Conservation (phyloP, 164 flowering plant genomes). For the Magnolia sinica region DNA sequence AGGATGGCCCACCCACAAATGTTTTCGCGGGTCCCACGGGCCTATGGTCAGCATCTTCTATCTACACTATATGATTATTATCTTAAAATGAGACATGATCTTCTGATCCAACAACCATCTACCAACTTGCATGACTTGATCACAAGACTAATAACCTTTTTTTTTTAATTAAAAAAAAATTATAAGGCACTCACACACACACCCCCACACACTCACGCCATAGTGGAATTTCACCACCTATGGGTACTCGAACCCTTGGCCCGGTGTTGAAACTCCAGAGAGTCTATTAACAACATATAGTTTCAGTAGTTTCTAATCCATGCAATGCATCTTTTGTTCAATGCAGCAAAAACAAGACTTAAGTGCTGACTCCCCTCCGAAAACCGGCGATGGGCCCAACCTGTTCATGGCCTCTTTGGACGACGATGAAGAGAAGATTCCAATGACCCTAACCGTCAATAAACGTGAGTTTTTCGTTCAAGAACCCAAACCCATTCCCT, state of each 20-base stretch:
- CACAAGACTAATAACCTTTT: background rate
- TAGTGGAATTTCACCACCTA: too few relatives aligned
- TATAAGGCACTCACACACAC: too few relatives aligned
- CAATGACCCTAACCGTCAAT: constrained; percentile 34
- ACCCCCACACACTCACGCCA: too few relatives aligned
- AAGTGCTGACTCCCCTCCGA: constrained; percentile 24
- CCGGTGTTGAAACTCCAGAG: too few relatives aligned
- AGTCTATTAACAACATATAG: background rate
- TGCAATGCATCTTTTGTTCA: background rate
- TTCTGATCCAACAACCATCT: too few relatives aligned
- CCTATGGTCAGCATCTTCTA: too few relatives aligned
- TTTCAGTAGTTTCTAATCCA: background rate
- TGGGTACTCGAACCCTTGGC: too few relatives aligned
- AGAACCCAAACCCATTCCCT: background rate
- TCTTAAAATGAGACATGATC: too few relatives aligned
- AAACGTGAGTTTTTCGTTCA: constrained; percentile 43
- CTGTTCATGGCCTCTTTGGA: constrained; percentile 33
- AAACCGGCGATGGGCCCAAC: constrained; percentile 23
- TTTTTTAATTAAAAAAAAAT: too few relatives aligned
- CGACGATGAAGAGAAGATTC: constrained; percentile 37
- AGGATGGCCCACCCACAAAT: too few relatives aligned
- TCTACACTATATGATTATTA: too few relatives aligned
- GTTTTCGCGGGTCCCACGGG: too few relatives aligned
- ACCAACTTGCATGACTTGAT: background rate
- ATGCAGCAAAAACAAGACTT: constrained; percentile 32